These are phyloP conservation scores for Paspalum vaginatum DNA, from an alignment of 176 grass and related monocot genomes.

Conservation along the genomic window DNA sequence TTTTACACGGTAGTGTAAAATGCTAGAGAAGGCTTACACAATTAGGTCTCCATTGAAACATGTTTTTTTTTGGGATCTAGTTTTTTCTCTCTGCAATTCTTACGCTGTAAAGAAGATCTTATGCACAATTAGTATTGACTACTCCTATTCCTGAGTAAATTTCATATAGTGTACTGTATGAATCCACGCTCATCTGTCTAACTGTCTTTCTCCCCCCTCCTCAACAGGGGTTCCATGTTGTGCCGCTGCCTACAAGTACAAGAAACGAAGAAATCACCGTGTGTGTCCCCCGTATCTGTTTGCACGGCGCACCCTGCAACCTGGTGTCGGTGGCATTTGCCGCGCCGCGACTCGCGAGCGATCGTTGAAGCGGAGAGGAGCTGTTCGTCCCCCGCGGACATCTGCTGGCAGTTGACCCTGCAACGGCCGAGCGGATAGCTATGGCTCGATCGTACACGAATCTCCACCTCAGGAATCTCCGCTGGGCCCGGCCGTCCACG, in stretches of 20 bases:
- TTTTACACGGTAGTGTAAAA: no score
- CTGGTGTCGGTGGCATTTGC: background rate
- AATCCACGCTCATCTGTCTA: background rate
- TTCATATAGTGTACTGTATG: background rate
- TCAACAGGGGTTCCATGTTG: background rate
- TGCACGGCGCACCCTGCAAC: background rate
- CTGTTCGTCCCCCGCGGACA: slow-evolving; percentile 14
- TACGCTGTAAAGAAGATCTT: no score
- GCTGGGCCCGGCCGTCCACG: slow-evolving; percentile 12
- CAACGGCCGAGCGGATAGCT: background rate
- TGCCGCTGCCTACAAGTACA: background rate
- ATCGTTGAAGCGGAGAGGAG: background rate
- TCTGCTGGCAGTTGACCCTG: slow-evolving; percentile 25
- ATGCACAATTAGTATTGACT: no score
- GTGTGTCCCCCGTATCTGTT: background rate
- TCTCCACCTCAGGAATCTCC: slow-evolving; percentile 40
- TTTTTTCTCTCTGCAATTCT: no score
- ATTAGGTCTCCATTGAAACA: no score
- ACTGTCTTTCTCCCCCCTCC: background rate
- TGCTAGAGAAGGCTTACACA: no score
- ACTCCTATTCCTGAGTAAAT: background rate
- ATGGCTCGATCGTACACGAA: slow-evolving; percentile 16
- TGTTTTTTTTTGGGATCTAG: no score
- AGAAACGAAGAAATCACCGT: background rate
- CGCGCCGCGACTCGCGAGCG: background rate